These are phyloP conservation scores for Botrytis fragariae DNA, from an alignment of 2,329 filamentous ascomycete species.

Conservation along the genomic window DNA sequence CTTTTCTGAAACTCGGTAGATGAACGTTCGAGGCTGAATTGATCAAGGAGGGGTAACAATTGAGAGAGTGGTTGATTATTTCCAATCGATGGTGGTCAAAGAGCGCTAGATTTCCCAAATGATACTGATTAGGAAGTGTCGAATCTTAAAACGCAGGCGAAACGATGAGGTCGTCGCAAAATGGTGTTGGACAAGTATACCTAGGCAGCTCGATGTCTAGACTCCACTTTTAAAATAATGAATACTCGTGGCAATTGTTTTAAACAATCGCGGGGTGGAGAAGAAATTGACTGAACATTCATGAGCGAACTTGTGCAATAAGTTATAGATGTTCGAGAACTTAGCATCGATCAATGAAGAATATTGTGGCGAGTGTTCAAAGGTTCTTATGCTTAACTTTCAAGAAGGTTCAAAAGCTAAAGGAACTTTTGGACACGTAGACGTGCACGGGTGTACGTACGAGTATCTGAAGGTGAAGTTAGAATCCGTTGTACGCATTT, in stretches of 20 bases:
- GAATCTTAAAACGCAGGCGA: rapidly evolving
- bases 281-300: background rate
- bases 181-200: background rate
- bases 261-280: background rate
- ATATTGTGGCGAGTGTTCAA: background rate
- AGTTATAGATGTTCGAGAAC: background rate
- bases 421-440: background rate
- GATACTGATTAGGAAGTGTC: background rate
- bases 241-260: background rate
- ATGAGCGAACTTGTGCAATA: background rate
- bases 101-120: background rate
- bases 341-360: background rate
- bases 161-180: background rate
- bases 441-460: background rate
- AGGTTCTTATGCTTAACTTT: background rate
- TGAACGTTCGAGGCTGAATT: background rate
- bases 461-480: background rate
- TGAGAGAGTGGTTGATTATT: background rate
- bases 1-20: background rate
- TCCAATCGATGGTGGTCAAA: background rate
- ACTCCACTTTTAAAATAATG: background rate
- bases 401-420: background rate
- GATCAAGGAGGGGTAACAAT: background rate
- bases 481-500: background rate
- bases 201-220: background rate